phyloP scores from a whole-genome alignment of 2,329 filamentous ascomycete species.

The Thielaviopsis euricoi region DNA sequence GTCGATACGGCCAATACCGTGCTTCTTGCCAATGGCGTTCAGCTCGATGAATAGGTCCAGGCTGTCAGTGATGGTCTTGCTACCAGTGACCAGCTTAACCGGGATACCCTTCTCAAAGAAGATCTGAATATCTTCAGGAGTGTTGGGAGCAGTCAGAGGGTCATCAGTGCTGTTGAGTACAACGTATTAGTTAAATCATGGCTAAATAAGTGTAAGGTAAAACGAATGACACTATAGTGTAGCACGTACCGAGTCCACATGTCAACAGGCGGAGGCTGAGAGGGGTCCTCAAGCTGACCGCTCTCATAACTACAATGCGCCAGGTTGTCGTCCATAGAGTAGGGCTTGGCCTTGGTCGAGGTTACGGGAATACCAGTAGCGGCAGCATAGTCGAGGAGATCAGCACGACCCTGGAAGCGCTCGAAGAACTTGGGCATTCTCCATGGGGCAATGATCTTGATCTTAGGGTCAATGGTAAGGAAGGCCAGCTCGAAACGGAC shows the following conservation, averaged over 20 bases:
- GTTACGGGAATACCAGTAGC: conserved; percentile 53
- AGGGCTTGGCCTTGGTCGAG: conserved; percentile 56
- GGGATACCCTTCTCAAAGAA: conserved; percentile 53
- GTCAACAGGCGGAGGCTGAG: conserved; percentile 44
- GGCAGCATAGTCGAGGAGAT: conserved; percentile 55
- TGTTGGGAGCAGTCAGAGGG: conserved; percentile 46
- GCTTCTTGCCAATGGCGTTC: conserved; percentile 45
- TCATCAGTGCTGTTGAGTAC: conserved; percentile 25
- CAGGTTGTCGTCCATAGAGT: conserved; percentile 49
- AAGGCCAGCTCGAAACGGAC: conserved; percentile 24
- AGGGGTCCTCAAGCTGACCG: conserved; percentile 48
- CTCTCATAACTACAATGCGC: conserved; percentile 70
- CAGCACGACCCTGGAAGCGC: conserved; percentile 52
- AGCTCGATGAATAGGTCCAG: conserved; percentile 48
- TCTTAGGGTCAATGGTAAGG: conserved; percentile 38
- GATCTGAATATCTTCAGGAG: conserved; percentile 47
- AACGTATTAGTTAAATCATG: conserved; percentile 8
- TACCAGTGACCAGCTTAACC: conserved; percentile 41
- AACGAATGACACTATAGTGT: too few relatives aligned
- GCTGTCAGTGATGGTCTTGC: conserved; percentile 42
- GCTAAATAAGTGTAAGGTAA: too few relatives aligned
- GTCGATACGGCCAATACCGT: conserved; percentile 52
- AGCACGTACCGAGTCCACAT: conserved; percentile 42
- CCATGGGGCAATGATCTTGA: conserved; percentile 65
- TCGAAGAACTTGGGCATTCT: conserved; percentile 53